Percentiles rank a stretch among this genome's conserved stretches.
These are phyloP conservation scores for Apiotrichum gracile DNA, from an alignment of 1,284 basidiomycete species.

Conservation along the genomic window DNA sequence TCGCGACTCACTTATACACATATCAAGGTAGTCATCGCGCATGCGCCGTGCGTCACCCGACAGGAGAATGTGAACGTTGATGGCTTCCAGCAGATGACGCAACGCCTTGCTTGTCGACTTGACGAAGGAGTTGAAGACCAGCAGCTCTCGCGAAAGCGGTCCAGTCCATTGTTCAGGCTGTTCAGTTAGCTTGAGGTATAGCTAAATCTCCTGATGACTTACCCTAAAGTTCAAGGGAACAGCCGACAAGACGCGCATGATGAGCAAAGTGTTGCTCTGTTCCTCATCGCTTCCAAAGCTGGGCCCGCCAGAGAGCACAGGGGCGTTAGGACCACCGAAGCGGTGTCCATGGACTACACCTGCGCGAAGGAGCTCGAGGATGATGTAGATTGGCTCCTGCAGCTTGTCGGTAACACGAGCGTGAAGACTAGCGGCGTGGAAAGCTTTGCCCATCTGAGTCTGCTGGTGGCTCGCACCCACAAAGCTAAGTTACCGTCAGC, in stretches of 20 bases:
- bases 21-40: slow-evolving; percentile 87
- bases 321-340: slow-evolving; percentile 61
- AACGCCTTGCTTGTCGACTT: slow-evolving; percentile 82
- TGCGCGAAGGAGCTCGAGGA: slow-evolving; percentile 86
- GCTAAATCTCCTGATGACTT: too few species aligned
- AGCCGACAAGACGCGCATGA: slow-evolving; percentile 93
- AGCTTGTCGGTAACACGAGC: slow-evolving; percentile 93
- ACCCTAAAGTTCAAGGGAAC: slow-evolving; percentile 90
- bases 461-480: slow-evolving; percentile 80
- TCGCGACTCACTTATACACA: slow-evolving; percentile 57
- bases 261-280: slow-evolving; percentile 83
- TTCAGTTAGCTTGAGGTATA: too few species aligned
- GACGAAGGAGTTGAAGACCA: slow-evolving; percentile 98
- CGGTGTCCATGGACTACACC: slow-evolving; percentile 90
- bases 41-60: slow-evolving; percentile 76
- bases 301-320: slow-evolving; percentile 85
- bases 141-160: slow-evolving; percentile 86
- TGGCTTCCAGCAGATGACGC: slow-evolving; percentile 83
- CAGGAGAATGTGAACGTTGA: slow-evolving; percentile 84
- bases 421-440: slow-evolving; percentile 70
- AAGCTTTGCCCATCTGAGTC: slow-evolving; percentile 81
- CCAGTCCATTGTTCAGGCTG: slow-evolving; percentile 84
- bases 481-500: slow-evolving; percentile 51
- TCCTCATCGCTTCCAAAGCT: slow-evolving; percentile 87
- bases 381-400: slow-evolving; percentile 90